Evolutionary conservation across 2,329 filamentous ascomycete species (phyloP).

Genomic region (Talaromyces sp.): DNA sequence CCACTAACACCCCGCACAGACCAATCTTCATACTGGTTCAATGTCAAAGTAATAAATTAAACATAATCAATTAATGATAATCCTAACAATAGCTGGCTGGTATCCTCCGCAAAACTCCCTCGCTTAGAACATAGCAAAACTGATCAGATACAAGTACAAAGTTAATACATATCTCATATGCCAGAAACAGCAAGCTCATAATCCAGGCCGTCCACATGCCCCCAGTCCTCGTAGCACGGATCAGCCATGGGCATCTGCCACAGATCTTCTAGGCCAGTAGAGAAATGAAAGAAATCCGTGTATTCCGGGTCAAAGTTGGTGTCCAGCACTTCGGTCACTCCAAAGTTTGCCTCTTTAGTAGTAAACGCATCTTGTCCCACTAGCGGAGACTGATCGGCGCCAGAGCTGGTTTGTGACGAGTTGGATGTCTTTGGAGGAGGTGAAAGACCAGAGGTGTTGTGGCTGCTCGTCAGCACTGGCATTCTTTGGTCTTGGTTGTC

Average conservation of each 20-base stretch:
- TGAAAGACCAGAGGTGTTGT: conserved; percentile 6
- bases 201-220: conserved; percentile 6
- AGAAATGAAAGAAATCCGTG: conserved; percentile 7
- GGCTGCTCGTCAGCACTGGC: not conserved
- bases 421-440: not conserved
- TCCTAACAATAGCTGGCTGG: not conserved
- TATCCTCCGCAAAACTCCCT: not conserved
- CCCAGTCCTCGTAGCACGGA: conserved; percentile 6
- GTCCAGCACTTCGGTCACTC: conserved; percentile 1
- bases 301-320: conserved; percentile 8
- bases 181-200: conserved; percentile 3
- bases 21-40: not conserved
- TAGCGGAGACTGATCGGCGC: not conserved
- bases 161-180: not conserved
- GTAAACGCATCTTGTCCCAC: not conserved
- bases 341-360: conserved; percentile 1
- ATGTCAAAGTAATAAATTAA: not conserved
- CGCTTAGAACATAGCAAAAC: not conserved
- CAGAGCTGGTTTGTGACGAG: conserved; percentile 3
- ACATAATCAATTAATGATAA: not conserved
- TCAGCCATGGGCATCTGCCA: conserved; percentile 10
- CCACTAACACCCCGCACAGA: not conserved
- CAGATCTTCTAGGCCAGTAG: conserved; percentile 5
- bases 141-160: not conserved
- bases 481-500: not conserved